Evolutionary conservation across 2,329 filamentous ascomycete genomes (phyloP).

Genomic region (Fusarium beomiforme): DNA sequence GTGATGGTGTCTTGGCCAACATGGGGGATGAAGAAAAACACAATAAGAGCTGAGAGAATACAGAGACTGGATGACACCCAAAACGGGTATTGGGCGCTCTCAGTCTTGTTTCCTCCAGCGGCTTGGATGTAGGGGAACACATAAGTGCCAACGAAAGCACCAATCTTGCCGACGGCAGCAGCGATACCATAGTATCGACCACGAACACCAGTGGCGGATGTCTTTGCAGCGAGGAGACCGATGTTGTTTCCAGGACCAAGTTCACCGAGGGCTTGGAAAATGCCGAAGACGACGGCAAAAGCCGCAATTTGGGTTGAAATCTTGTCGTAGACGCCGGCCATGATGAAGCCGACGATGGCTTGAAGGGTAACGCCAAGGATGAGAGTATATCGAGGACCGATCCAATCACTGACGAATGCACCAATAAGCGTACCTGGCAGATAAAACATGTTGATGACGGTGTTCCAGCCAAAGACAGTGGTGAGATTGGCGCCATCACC

Average conservation of each 20-base stretch:
- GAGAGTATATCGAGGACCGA: slow-evolving; percentile 82
- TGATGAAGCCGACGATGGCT: slow-evolving; percentile 84
- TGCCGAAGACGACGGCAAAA: slow-evolving; percentile 52
- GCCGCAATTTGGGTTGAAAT: slow-evolving; percentile 65
- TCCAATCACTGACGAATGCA: slow-evolving; percentile 78
- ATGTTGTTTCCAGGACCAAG: slow-evolving; percentile 93
- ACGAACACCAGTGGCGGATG: slow-evolving; percentile 86
- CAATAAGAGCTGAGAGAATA: slow-evolving; percentile 71
- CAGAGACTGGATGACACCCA: slow-evolving; percentile 84
- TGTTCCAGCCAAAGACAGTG: slow-evolving; percentile 87
- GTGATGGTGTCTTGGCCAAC: slow-evolving; percentile 89
- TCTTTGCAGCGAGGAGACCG: slow-evolving; percentile 86
- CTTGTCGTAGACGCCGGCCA: slow-evolving; percentile 80
- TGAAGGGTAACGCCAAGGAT: slow-evolving; percentile 77
- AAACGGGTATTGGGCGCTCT: slow-evolving; percentile 85
- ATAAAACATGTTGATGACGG: slow-evolving; percentile 88
- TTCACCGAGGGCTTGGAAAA: slow-evolving; percentile 53
- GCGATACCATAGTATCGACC: slow-evolving; percentile 78
- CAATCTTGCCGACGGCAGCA: slow-evolving; percentile 78
- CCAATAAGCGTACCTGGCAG: slow-evolving; percentile 84
- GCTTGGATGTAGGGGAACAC: slow-evolving; percentile 79
- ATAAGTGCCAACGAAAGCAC: slow-evolving; percentile 87
- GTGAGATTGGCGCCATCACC: slow-evolving; percentile 71
- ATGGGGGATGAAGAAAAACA: slow-evolving; percentile 74
- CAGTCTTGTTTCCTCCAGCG: slow-evolving; percentile 62